These are phyloP conservation scores for Hanseniaspora hatyaiensis DNA, from an alignment of 805 yeast genomes.

Conservation along the genomic window DNA sequence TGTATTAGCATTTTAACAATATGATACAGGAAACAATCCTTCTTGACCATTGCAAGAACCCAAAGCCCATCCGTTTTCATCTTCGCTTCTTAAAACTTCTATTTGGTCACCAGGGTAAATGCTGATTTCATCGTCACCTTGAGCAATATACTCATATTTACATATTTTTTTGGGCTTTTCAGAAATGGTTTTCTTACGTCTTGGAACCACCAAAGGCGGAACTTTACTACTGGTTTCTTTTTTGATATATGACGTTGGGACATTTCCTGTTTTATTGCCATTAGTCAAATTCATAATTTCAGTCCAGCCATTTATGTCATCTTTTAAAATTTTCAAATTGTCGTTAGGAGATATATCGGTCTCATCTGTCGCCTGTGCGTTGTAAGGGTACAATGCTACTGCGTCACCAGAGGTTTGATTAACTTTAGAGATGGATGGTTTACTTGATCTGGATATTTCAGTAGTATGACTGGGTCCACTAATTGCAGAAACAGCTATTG, in stretches of 20 bases:
- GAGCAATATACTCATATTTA: slow-evolving; percentile 62
- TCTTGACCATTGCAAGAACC: slow-evolving; percentile 60
- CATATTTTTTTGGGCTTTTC: slow-evolving; percentile 36
- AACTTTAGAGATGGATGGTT: slow-evolving; percentile 1
- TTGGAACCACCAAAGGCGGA: slow-evolving; percentile 69
- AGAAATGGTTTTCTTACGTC: slow-evolving; percentile 38
- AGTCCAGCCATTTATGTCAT: slow-evolving; percentile 90
- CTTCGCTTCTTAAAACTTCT: slow-evolving; percentile 54
- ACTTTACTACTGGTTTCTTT: slow-evolving; percentile 46
- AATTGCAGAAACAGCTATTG: slow-evolving; percentile 18
- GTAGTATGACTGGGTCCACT: slow-evolving; percentile 12
- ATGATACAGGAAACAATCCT: slow-evolving; percentile 73
- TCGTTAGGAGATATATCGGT: slow-evolving; percentile 52
- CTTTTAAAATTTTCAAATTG: slow-evolving; percentile 41
- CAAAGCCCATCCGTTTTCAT: slow-evolving; percentile 88
- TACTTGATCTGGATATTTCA: slow-evolving; percentile 10
- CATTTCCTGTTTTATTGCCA: slow-evolving; percentile 51
- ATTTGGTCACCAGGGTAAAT: slow-evolving; percentile 65
- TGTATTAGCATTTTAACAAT: too few relatives aligned
- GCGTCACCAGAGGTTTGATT: slow-evolving; percentile 17
- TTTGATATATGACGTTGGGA: slow-evolving; percentile 71
- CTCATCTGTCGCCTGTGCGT: slow-evolving; percentile 67
- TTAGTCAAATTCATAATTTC: slow-evolving; percentile 38
- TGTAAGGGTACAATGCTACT: slow-evolving; percentile 54
- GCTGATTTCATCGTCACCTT: slow-evolving; percentile 67